These are phyloP conservation scores for Cladophialophora yegresii DNA, from an alignment of 2,329 filamentous ascomycete species.

Conservation along the genomic window DNA sequence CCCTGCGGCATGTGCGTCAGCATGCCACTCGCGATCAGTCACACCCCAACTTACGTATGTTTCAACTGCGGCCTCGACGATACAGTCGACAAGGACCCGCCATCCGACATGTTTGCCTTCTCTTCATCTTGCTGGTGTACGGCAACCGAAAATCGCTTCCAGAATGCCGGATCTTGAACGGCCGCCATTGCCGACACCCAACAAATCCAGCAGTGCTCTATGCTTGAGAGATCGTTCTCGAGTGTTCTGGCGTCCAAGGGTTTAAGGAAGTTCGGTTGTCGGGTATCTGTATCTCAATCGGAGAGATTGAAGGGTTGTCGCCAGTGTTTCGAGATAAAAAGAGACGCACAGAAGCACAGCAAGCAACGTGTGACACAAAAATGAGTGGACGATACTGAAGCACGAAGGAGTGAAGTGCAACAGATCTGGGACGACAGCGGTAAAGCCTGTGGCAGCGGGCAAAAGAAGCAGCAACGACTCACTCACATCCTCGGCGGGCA, in stretches of 20 bases:
- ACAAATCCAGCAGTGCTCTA: background rate
- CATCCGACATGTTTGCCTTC: conserved; percentile 29
- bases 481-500: conserved; percentile 21
- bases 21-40: background rate
- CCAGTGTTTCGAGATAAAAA: conserved; percentile 16
- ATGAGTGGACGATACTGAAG: conserved; percentile 37
- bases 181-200: conserved; percentile 46
- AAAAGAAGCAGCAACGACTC: conserved; percentile 20
- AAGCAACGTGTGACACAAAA: conserved; percentile 22
- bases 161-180: conserved; percentile 60
- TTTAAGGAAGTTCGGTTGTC: conserved; percentile 11
- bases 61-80: conserved; percentile 24
- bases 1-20: conserved; percentile 41
- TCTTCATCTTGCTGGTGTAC: conserved; percentile 58
- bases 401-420: conserved; percentile 36
- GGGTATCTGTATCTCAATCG: conserved; percentile 4
- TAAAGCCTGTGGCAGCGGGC: background rate
- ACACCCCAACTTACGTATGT: conserved; percentile 35
- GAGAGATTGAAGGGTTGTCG: conserved; percentile 11
- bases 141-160: conserved; percentile 61
- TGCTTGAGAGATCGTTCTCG: conserved; percentile 8
- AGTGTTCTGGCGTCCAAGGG: conserved; percentile 3
- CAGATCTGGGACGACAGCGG: conserved; percentile 29
- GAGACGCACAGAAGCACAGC: background rate
- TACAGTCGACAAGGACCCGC: conserved; percentile 21